phyloP scores from a whole-genome alignment of 768 basidiomycete species.

The Naganishia vishniacii region DNA sequence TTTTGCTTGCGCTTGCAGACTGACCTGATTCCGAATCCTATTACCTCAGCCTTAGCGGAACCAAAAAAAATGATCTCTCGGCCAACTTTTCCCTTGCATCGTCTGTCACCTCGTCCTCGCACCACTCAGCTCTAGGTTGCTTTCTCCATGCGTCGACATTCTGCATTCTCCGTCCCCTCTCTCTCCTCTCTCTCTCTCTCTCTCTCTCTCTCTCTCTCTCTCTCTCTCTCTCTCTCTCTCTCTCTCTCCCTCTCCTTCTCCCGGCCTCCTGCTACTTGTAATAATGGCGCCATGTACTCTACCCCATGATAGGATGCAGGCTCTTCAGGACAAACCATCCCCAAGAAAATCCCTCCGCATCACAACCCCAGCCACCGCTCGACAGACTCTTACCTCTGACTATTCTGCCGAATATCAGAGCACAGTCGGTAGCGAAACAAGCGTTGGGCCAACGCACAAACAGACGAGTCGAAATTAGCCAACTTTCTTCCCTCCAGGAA shows the following conservation, averaged over 20 bases:
- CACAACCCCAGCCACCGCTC: slow-evolving; percentile 9
- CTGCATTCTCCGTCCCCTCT: too few species aligned
- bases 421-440: slow-evolving; percentile 4
- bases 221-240: slow-evolving; percentile 10
- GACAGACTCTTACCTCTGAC: slow-evolving; percentile 17
- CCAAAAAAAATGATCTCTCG: too few species aligned
- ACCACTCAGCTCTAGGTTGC: too few species aligned
- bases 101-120: too few species aligned
- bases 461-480: background rate
- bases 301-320: background rate
- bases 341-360: background rate
- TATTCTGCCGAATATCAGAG: slow-evolving; percentile 7
- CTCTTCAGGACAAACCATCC: background rate
- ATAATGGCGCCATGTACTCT: background rate
- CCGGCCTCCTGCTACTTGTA: slow-evolving; percentile 2
- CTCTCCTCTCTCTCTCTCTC: too few species aligned
- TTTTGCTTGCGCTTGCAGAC: slow-evolving; percentile 6
- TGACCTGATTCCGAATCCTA: too few species aligned
- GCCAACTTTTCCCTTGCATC: too few species aligned
- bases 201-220: background rate
- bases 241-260: slow-evolving; percentile 9
- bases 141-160: too few species aligned
- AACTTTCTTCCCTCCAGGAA: slow-evolving; percentile 20
- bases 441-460: background rate
- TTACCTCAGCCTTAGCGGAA: too few species aligned